phyloP scores from a whole-genome alignment of 257 asterid genomes.

The Solanum paucissectum region DNA sequence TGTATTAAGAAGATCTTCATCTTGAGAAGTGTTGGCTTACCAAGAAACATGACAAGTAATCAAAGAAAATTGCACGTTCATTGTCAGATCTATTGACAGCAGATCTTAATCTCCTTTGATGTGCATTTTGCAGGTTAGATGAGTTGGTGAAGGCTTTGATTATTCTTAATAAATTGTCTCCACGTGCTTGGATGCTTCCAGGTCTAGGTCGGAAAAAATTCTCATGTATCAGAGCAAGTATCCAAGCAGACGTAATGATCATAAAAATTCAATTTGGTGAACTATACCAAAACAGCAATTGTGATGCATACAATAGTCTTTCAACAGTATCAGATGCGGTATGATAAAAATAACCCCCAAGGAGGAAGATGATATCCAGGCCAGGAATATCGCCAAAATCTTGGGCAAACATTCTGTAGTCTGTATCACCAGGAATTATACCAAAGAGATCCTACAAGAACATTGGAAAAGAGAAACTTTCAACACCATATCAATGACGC shows the following conservation, averaged over 20 bases:
- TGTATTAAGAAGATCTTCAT: background rate
- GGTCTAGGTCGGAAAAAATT: conserved; percentile 42
- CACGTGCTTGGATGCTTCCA: conserved; percentile 99
- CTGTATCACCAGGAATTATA: conserved; percentile 93
- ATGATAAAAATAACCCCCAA: conserved; percentile 94
- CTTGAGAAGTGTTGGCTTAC: conserved; percentile 31
- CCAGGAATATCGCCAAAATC: conserved; percentile 97
- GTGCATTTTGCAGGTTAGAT: conserved; percentile 63
- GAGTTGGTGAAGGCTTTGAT: conserved; percentile 81
- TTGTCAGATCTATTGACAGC: conserved; percentile 28
- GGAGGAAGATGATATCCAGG: conserved; percentile 89
- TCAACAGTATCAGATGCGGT: conserved; percentile 96
- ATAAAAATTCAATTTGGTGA: conserved; percentile 18
- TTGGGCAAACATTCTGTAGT: conserved; percentile 84
- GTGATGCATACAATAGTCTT: conserved; percentile 83
- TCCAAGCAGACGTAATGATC: background rate
- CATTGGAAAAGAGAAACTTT: background rate
- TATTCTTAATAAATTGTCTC: conserved; percentile 69
- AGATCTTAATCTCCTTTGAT: conserved; percentile 46
- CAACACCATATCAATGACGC: background rate
- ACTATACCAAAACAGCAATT: conserved; percentile 51
- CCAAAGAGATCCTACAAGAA: conserved; percentile 81
- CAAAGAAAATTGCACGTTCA: conserved; percentile 65
- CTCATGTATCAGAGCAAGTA: conserved; percentile 17
- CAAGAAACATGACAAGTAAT: conserved; percentile 62